These are phyloP conservation scores for Senna siamea DNA, from an alignment of 306 rosid species.

Conservation along the genomic window DNA sequence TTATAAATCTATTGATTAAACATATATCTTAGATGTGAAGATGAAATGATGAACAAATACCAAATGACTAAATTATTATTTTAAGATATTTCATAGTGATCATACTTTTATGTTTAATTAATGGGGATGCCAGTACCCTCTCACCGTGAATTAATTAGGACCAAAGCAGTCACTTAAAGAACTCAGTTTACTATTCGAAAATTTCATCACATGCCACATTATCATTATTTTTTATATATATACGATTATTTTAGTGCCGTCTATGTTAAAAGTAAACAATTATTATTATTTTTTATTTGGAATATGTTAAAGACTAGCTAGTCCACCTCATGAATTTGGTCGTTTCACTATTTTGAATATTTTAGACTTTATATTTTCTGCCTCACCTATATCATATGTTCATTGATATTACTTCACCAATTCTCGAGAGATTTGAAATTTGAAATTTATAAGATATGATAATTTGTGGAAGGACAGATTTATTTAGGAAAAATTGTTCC, in stretches of 20 bases:
- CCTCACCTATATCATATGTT: neutral
- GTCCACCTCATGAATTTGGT: neutral
- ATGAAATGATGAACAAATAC: neutral
- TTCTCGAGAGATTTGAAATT: neutral
- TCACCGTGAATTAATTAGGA: neutral
- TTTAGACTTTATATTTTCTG: neutral
- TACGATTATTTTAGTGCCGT: neutral
- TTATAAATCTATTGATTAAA: slow-evolving; percentile 2
- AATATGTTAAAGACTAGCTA: neutral
- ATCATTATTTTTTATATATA: neutral
- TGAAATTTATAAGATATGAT: neutral
- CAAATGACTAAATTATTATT: neutral
- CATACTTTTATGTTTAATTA: neutral
- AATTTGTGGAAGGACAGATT: neutral
- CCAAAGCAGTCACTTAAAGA: neutral
- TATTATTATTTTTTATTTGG: neutral
- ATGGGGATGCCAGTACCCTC: neutral
- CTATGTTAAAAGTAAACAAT: neutral
- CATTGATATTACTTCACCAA: no score
- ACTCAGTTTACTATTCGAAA: neutral
- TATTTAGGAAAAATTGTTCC: neutral
- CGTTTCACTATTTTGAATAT: neutral
- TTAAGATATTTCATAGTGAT: slow-evolving; percentile 2
- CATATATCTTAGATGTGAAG: neutral
- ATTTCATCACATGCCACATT: neutral